Evolutionary conservation across 2,329 filamentous ascomycete genomes (phyloP).

Genomic region (Cordyceps sp.): DNA sequence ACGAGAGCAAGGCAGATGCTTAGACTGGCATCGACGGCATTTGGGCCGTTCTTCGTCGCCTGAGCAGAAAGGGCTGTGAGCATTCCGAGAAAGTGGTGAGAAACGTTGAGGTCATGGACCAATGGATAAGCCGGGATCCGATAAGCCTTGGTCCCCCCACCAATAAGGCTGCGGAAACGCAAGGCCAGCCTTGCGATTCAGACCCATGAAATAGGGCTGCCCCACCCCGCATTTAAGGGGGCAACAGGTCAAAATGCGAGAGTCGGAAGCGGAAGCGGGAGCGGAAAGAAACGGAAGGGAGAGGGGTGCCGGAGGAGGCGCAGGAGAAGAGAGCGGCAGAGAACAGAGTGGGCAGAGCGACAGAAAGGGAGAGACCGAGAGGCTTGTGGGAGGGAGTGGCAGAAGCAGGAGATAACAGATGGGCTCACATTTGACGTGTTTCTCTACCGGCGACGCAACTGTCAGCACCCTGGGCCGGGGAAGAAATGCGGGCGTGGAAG

Average conservation of each 20-base stretch:
- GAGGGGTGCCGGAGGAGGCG: no score
- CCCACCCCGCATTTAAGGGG: no score
- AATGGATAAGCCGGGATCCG: no score
- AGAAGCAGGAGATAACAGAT: constrained; percentile 2
- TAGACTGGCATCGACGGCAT: constrained; percentile 17
- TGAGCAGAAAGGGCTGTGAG: constrained; percentile 3
- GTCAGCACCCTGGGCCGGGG: not conserved
- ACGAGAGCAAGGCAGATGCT: constrained; percentile 15
- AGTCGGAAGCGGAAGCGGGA: not conserved
- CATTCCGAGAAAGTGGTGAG: no score
- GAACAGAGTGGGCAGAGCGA: no score
- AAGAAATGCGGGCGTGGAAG: not conserved
- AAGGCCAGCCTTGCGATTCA: no score
- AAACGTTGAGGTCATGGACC: no score
- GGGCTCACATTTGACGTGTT: constrained; percentile 20
- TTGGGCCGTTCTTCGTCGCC: constrained; percentile 20
- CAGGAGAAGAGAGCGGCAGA: no score
- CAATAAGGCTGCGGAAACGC: no score
- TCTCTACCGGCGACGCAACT: constrained; percentile 8
- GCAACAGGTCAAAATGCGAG: no score
- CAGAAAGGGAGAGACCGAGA: not conserved
- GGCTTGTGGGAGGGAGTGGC: not conserved
- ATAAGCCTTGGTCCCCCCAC: no score
- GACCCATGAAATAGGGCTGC: no score
- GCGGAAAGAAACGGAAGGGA: not conserved